Percentiles rank a stretch among this genome's conserved stretches.
Evolutionary conservation across 495 filamentous ascomycete genomes (phyloP).

Genomic region (Stereocaulon alpinum): DNA sequence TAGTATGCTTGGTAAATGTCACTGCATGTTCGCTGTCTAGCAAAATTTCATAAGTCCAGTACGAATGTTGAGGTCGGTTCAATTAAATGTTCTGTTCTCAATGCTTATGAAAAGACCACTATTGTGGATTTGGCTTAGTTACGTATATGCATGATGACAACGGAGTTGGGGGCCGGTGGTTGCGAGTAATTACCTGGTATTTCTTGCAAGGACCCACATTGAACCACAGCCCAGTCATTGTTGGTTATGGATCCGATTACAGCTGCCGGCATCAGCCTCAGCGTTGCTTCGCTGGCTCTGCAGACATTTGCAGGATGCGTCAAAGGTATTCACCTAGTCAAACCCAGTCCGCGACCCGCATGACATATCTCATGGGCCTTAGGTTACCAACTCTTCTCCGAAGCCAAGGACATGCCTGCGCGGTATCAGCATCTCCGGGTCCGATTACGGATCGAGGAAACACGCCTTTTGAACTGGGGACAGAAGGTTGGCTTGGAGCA

Average conservation of each 20-base stretch:
- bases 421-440: conserved; percentile 16
- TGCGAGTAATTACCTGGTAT: not conserved
- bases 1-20: too few species aligned
- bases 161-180: not conserved
- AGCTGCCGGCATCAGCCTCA: conserved; percentile 13
- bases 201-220: not conserved
- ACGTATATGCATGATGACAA: not conserved
- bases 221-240: not conserved
- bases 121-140: conserved; percentile 1
- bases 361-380: conserved; percentile 1
- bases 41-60: too few species aligned
- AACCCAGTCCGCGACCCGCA: not conserved
- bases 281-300: conserved; percentile 15
- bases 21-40: too few species aligned
- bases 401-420: conserved; percentile 14
- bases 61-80: too few species aligned
- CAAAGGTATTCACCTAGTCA: conserved; percentile 8
- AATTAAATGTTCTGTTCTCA: too few species aligned
- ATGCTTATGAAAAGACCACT: not conserved
- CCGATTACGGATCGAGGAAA: conserved; percentile 15
- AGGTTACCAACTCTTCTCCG: conserved; percentile 19
- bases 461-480: conserved; percentile 17
- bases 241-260: conserved; percentile 18
- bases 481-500: conserved; percentile 15
- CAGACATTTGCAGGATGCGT: conserved; percentile 17